phyloP scores from a whole-genome alignment of 2,329 filamentous ascomycete genomes.

The Volutella citrinella region DNA sequence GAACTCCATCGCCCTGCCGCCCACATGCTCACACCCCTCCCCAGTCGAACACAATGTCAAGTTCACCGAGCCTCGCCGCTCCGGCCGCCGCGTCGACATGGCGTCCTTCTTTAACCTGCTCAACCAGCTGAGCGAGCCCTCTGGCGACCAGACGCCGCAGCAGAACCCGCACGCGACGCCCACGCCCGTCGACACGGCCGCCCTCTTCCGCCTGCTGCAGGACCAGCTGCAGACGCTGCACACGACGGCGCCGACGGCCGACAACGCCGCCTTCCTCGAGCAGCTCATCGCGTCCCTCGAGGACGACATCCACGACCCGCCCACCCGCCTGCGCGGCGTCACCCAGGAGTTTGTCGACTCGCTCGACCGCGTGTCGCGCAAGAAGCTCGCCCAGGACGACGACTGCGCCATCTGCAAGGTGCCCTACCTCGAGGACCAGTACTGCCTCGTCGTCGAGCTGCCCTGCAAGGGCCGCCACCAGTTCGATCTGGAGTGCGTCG shows the following conservation, averaged over 20 bases:
- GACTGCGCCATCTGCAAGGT: constrained; percentile 63
- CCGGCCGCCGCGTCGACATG: constrained; percentile 59
- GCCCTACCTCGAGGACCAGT: constrained; percentile 58
- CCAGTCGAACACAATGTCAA: constrained; percentile 65
- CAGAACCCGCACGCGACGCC: constrained; percentile 57
- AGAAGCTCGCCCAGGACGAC: constrained; percentile 47
- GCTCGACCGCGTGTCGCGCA: constrained; percentile 56
- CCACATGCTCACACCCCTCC: constrained; percentile 5
- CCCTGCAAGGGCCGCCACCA: constrained; percentile 57
- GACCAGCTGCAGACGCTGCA: constrained; percentile 55
- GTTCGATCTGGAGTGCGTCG: constrained; percentile 67
- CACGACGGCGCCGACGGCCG: constrained; percentile 44
- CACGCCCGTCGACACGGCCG: constrained; percentile 56
- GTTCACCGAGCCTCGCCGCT: constrained; percentile 35
- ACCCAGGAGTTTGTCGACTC: constrained; percentile 57
- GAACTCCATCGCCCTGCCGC: constrained; percentile 4
- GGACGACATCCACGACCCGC: constrained; percentile 50
- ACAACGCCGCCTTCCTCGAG: constrained; percentile 49
- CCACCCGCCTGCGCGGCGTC: constrained; percentile 51
- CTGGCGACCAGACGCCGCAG: constrained; percentile 33
- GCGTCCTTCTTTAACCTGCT: constrained; percentile 59
- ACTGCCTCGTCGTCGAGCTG: constrained; percentile 61
- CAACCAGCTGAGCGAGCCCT: constrained; percentile 45
- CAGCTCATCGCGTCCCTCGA: constrained; percentile 47
- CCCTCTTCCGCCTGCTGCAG: constrained; percentile 56